Evolutionary conservation across 768 basidiomycete genomes (phyloP), one percentile per base, ranked within the genome.

Genomic region (Rhodocollybia butyracea): DNA sequence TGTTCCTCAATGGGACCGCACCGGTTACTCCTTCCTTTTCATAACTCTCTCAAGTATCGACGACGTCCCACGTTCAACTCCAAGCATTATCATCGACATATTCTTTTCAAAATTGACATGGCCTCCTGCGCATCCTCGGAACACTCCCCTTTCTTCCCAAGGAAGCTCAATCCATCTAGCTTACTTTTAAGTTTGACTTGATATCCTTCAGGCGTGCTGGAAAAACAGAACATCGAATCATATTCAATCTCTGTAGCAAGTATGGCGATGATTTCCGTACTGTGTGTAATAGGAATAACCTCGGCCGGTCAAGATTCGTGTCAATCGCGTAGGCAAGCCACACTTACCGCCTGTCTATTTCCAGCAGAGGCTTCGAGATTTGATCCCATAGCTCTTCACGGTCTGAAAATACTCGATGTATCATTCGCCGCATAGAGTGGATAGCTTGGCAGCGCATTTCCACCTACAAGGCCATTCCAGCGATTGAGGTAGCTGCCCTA

Each of bases 181-280:
- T 70, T 73, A 11, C 57, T 60, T 2, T 51, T 40, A 2, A 76
- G 61, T 2, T 77, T 76, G 5, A 41, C 57, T 15, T 63, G 62
- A 59, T 89, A 88, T 8, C 85, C 84, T 2, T 68, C 66, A 8
- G 64, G 59, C 0, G 82, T 84, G 40, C 75, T 76, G 15, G 77
- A 79, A 70, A 85, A 74, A 1, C 76, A 72, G 40, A 79, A 73
- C 1, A 70, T 71, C 3, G 56, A 66, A 32, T 24, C 43, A 55
- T 78, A 76, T 56, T 88, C 86, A 7, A 84, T 65, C 30, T 70
- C 68, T 50, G 66, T 72, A 3, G 84, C 79, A 2, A 70, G 68
- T 1, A 64, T 57, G 24, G 70, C 72, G 15, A 86, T 61, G 11
- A 79, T 62, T 21, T 68, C 61, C 46, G 70, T 66, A 61, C 84